Evolutionary conservation across 768 basidiomycete species (phyloP).

Genomic region (Coprinopsis strossmayeri): DNA sequence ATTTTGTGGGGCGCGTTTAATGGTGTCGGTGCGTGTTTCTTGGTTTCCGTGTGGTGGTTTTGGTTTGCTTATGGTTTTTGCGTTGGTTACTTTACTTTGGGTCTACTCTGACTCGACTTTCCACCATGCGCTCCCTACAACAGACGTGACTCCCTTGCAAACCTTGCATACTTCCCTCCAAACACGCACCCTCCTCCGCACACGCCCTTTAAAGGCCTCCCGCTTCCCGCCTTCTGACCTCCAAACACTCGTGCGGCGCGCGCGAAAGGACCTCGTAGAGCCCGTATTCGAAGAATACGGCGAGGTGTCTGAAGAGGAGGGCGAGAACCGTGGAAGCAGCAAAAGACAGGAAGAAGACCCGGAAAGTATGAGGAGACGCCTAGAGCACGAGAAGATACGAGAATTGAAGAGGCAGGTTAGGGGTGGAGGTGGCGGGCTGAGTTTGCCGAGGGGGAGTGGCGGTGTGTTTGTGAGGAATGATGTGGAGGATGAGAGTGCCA

Average conservation of each 20-base stretch:
- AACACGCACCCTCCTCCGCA: not conserved
- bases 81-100: too few species aligned
- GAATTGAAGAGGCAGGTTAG: conserved; percentile 39
- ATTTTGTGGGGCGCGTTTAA: conserved; percentile 62
- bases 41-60: conserved; percentile 33
- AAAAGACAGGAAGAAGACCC: not conserved
- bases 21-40: conserved; percentile 39
- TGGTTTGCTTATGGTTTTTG: too few species aligned
- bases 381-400: conserved; percentile 45
- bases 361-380: conserved; percentile 30
- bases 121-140: conserved; percentile 22
- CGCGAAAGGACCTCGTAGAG: conserved; percentile 44
- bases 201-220: conserved; percentile 10
- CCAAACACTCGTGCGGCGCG: conserved; percentile 50
- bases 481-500: too few species aligned
- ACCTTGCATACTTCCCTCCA: not conserved
- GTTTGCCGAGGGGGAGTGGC: conserved; percentile 12
- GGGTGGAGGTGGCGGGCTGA: conserved; percentile 17
- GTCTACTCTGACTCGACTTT: conserved; percentile 26
- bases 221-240: conserved; percentile 40
- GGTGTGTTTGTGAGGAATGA: too few species aligned
- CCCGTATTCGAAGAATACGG: conserved; percentile 33
- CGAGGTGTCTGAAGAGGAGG: conserved; percentile 19
- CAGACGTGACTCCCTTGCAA: conserved; percentile 3
- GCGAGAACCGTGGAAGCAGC: conserved; percentile 10